Evolutionary conservation across 441 rosid genomes (phyloP), one percentile per base, ranked within the genome.

Genomic region (Corymbia citriodora): DNA sequence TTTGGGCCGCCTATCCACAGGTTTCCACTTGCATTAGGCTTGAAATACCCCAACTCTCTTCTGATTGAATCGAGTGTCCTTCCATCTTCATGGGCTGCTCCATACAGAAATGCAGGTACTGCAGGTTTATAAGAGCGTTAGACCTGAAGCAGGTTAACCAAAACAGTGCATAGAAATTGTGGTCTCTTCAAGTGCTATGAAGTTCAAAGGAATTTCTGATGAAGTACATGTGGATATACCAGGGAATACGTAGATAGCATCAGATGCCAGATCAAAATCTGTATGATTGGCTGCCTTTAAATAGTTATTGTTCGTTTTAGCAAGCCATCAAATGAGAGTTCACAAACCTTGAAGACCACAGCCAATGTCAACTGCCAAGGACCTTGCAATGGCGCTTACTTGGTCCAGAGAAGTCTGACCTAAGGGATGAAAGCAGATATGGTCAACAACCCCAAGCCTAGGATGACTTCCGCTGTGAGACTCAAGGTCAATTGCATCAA

Each of bases 361-460:
- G 90, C 98, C 98, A 89, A 97, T 92, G 81, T 96, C 98, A 85
- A 89, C 94, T 5, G 96, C 99, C 93, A 96, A 92, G 68, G 96
- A 93, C 92, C 92, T 95, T 10, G 99, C 99, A 90, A 95, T 89
- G 59, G 90, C 89, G 55, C 97, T 96, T 59, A 93, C 96, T 88
- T 96, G 97, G 52, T 96, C 95, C 82, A 96, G 68, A 83, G 97
- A 94, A 89, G 97, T 89, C 55, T 81, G 90, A 86, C 92, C 95
- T 93, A 98, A 90, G 15, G 98, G 98, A 92, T 98, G 99, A 93
- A 98, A 96, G 92, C 99, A 97, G 89, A 96, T 93, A 90, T 98
- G 99, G 88, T 98, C 99, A 65, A 98, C 98, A 68, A 98, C 99
- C 89, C 99, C 99, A 90, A 97, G 98, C 40, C 98, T 94, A 49